phyloP scores from a whole-genome alignment of 805 yeast genomes.

The Pichia eremophila region DNA sequence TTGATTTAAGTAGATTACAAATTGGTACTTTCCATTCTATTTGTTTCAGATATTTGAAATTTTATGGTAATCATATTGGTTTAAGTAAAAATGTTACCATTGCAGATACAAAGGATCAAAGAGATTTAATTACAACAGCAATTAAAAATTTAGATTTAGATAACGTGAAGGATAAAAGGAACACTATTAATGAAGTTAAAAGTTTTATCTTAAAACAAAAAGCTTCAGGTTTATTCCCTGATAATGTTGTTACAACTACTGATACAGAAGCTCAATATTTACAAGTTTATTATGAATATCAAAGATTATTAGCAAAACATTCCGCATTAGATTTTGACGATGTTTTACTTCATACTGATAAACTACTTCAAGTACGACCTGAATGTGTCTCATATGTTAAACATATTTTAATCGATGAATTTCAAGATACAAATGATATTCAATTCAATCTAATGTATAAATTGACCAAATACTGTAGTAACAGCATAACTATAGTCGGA shows the following conservation, averaged over 20 bases:
- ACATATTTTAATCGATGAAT: slow-evolving; percentile 86
- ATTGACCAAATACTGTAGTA: slow-evolving; percentile 34
- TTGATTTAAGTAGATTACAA: slow-evolving; percentile 35
- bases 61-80: slow-evolving; percentile 42
- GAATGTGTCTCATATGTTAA: slow-evolving; percentile 40
- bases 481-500: slow-evolving; percentile 81
- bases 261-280: slow-evolving; percentile 25
- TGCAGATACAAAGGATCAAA: slow-evolving; percentile 57
- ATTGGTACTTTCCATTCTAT: slow-evolving; percentile 90
- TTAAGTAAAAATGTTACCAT: slow-evolving; percentile 35
- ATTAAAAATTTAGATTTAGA: slow-evolving; percentile 6
- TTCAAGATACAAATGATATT: slow-evolving; percentile 79
- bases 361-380: slow-evolving; percentile 35
- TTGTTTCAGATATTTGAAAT: slow-evolving; percentile 50
- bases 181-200: slow-evolving; percentile 29
- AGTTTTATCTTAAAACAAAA: slow-evolving; percentile 48
- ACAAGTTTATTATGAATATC: slow-evolving; percentile 43
- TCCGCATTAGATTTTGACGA: slow-evolving; percentile 76
- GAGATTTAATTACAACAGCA: slow-evolving; percentile 30
- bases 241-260: slow-evolving; percentile 23
- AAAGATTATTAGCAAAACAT: slow-evolving; percentile 32
- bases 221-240: slow-evolving; percentile 39
- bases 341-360: slow-evolving; percentile 47
- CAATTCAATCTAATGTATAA: slow-evolving; percentile 62
- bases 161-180: slow-evolving; percentile 24